phyloP scores from a whole-genome alignment of 2,329 filamentous ascomycete genomes.

The Ceratocystis ficicola region DNA sequence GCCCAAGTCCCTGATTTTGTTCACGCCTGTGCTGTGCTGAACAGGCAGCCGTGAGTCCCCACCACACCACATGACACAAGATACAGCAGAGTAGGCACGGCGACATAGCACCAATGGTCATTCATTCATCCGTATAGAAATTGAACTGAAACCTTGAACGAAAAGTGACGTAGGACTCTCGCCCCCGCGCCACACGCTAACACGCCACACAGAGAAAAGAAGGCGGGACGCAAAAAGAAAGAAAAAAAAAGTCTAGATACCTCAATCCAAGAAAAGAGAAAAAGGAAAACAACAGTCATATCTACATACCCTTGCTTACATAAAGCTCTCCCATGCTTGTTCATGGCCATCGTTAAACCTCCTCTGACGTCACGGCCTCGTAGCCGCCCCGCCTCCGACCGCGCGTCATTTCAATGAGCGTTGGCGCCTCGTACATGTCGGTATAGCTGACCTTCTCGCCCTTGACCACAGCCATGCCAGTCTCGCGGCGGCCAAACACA shows the following conservation, averaged over 20 bases:
- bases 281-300: slow-evolving; percentile 11
- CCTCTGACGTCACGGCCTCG: slow-evolving; percentile 49
- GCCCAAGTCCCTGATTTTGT: no score
- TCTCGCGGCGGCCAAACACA: slow-evolving; percentile 61
- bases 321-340: not conserved
- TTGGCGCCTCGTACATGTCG: slow-evolving; percentile 74
- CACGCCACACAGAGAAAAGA: not conserved
- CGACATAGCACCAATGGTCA: no score
- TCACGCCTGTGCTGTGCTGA: no score
- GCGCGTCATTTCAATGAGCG: slow-evolving; percentile 46
- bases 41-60: no score
- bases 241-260: not conserved
- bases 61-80: not conserved
- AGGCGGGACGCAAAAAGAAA: not conserved
- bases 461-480: slow-evolving; percentile 62
- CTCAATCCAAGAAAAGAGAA: not conserved
- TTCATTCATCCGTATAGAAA: not conserved
- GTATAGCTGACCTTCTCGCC: slow-evolving; percentile 78
- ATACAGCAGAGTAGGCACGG: not conserved
- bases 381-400: slow-evolving; percentile 46
- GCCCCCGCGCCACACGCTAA: no score
- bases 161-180: not conserved
- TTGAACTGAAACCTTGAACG: not conserved
- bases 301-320: slow-evolving; percentile 1
- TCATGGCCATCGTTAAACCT: slow-evolving; percentile 33